phyloP scores from a whole-genome alignment of 2,329 filamentous ascomycete species.

The Neofusicoccum ribis region DNA sequence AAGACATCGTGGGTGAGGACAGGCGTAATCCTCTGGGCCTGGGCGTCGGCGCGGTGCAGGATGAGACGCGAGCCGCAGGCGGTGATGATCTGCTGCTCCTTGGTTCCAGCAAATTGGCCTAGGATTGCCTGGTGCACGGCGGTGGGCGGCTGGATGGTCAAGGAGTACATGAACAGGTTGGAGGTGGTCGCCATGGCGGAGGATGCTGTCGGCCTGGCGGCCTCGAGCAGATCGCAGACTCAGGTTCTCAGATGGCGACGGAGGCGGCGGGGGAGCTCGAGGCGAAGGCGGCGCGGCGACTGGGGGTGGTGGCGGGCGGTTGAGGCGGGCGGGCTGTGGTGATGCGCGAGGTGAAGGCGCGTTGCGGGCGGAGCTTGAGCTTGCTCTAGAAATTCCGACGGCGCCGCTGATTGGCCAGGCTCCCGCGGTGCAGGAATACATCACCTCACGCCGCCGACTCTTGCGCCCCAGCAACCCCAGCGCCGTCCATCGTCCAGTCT shows the following conservation, averaged over 20 bases:
- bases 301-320: not conserved
- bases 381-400: constrained; percentile 7
- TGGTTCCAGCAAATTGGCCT: constrained; percentile 93
- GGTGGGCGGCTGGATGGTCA: constrained; percentile 91
- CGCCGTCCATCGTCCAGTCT: not conserved
- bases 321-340: not conserved
- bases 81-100: constrained; percentile 96
- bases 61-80: constrained; percentile 88
- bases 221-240: constrained; percentile 19
- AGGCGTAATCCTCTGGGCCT: constrained; percentile 81
- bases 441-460: constrained; percentile 11
- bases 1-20: constrained; percentile 92
- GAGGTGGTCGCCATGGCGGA: constrained; percentile 90
- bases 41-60: constrained; percentile 81
- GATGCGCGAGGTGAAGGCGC: not conserved
- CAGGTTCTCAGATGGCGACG: not conserved
- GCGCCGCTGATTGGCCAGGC: constrained; percentile 10
- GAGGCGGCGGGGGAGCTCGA: not conserved
- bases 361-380: constrained; percentile 13
- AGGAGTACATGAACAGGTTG: constrained; percentile 97
- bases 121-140: constrained; percentile 87
- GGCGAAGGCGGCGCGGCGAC: not conserved
- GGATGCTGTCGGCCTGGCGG: constrained; percentile 28
- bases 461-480: not conserved
- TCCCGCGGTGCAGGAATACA: constrained; percentile 11